phyloP scores from a whole-genome alignment of 2,329 filamentous ascomycete species.

The Didymella pinodella region DNA sequence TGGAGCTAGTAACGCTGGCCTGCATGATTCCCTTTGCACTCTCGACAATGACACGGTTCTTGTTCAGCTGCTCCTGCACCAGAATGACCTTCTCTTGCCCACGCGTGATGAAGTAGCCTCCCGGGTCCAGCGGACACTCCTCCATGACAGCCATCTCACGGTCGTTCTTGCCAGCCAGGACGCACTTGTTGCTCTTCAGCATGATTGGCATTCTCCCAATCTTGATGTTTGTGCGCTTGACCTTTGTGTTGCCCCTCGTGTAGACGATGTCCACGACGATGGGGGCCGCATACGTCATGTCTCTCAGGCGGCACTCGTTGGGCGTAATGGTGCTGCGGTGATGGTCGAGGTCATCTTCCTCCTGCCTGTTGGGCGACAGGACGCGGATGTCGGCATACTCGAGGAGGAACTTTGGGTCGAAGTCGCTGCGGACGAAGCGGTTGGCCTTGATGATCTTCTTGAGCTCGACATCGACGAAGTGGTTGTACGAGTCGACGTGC shows the following conservation, averaged over 20 bases:
- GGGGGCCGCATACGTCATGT: conserved; percentile 97
- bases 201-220: conserved; percentile 96
- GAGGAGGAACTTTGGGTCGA: conserved; percentile 90
- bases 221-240: conserved; percentile 75
- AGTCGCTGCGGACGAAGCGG: conserved; percentile 86
- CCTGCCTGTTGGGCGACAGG: conserved; percentile 78
- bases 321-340: conserved; percentile 73
- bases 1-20: conserved; percentile 91
- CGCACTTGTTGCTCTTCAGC: conserved; percentile 94
- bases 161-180: conserved; percentile 82
- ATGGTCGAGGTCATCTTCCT: conserved; percentile 69
- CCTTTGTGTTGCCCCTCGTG: conserved; percentile 77
- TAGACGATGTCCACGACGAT: conserved; percentile 94
- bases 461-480: conserved; percentile 94
- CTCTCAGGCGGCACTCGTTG: conserved; percentile 93
- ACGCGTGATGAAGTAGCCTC: conserved; percentile 97
- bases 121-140: conserved; percentile 94
- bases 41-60: conserved; percentile 98
- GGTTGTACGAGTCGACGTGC: conserved; percentile 98
- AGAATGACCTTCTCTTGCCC: conserved; percentile 99
- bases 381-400: conserved; percentile 92
- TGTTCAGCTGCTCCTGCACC: conserved; percentile 98
- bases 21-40: conserved; percentile 93
- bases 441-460: conserved; percentile 97
- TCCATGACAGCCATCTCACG: conserved; percentile 89